Base-by-base conservation (phyloP, 176 grass and related monocot species). In the Paspalum vaginatum region DNA sequence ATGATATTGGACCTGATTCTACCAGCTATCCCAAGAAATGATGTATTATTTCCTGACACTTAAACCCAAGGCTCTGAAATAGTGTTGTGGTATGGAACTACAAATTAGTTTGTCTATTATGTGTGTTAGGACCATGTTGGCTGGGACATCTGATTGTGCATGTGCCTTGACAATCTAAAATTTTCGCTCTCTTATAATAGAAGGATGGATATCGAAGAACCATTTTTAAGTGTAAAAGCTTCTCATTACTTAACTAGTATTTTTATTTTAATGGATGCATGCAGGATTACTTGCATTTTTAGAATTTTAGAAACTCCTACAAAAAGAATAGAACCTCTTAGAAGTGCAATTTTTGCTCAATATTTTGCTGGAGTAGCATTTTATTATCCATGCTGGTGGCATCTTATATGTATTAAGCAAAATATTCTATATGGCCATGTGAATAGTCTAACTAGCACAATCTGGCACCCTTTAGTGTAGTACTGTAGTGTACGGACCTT, bases 1-100 rank as follows among this genome's bases (percentile, higher is more conserved):
- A 65, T 8, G 95, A 94, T 88, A 83, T 98, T 44, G 95, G 95
- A 38, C 95, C 92, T 49, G 92, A 98, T 88, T 57, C 65, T 74
- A 89, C 90, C 16, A 70, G 72, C 38, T 89, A 93, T 73, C 87
- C 90, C 2, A 94, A 94, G 81, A 91, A 77, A 37, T 94, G 83
- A 86, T 76, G 0, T 68, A 16, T 69, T 75, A 4, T 72, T 18
- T 59, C 22, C 24, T 60, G 1, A 72, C 26, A 8, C 5, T 57
- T 25, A 8, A 47, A 38, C 11, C 5, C 12, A 11, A 5, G 45
- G 73, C 7, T 16, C 9, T 14, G 56, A 71, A 65, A 39, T 55
- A 4, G 21, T 22, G 57, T 39, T 4, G 8, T 46, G n/a, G 32
- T 32, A 32, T 32, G 32, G 32, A 32, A 32, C 32, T 32, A n/a